Evolutionary conservation across 352 stramenopile genomes (phyloP).

Genomic region (Peronospora destructor): DNA sequence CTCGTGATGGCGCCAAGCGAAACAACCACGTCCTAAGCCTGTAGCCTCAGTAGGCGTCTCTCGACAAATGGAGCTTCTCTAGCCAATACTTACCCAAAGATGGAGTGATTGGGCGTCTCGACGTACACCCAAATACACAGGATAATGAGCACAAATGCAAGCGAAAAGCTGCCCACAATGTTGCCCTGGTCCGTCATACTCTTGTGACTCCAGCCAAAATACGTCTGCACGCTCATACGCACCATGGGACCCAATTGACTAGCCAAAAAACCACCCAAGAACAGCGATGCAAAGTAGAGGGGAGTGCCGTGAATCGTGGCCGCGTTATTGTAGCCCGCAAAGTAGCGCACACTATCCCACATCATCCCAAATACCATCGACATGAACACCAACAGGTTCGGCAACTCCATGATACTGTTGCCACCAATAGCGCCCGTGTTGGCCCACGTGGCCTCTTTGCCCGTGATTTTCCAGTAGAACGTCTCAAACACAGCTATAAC

Average conservation of each 20-base stretch:
- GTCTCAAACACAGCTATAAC: constrained; percentile 66
- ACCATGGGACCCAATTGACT: constrained; percentile 58
- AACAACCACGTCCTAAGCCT: too few species aligned
- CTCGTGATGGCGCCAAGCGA: too few species aligned
- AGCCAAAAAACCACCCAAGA: constrained; percentile 52
- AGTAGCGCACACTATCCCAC: constrained; percentile 58
- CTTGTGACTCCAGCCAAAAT: constrained; percentile 70
- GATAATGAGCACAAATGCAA: constrained; percentile 58
- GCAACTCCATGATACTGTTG: constrained; percentile 63
- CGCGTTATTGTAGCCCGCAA: constrained; percentile 64
- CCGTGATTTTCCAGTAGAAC: constrained; percentile 71
- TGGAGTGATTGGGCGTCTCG: constrained; percentile 48
- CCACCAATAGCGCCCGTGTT: constrained; percentile 56
- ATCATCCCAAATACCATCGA: constrained; percentile 58
- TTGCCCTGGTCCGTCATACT: constrained; percentile 63
- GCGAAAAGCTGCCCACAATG: constrained; percentile 63
- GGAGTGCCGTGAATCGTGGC: constrained; percentile 55
- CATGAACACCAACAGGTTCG: constrained; percentile 63
- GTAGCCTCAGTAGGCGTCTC: too few species aligned
- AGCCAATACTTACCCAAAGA: constrained; percentile 28
- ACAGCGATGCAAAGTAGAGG: constrained; percentile 56
- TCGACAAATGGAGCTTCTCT: not conserved
- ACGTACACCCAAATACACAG: constrained; percentile 78
- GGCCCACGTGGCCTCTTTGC: constrained; percentile 61
- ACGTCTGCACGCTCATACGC: constrained; percentile 58